Evolutionary conservation across 2,329 filamentous ascomycete genomes (phyloP).

Genomic region (Teratosphaeria pseudoeucalypti): DNA sequence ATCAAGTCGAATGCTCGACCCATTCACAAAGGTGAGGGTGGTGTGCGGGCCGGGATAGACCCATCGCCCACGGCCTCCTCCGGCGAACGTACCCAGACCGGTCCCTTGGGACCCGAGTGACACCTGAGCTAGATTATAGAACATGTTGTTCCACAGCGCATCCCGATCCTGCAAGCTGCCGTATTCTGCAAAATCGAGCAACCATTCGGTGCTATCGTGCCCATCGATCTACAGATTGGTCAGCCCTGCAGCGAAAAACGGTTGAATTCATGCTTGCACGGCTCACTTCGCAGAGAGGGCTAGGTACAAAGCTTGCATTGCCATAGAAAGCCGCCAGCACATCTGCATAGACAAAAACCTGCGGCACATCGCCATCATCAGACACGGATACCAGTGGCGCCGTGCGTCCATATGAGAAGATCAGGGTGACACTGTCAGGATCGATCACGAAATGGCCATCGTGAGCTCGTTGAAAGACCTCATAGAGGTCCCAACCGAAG

Average conservation of each 20-base stretch:
- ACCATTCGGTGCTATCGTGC: slow-evolving; percentile 40
- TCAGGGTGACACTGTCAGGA: slow-evolving; percentile 41
- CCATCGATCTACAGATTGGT: slow-evolving; percentile 42
- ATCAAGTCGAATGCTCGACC: slow-evolving; percentile 28
- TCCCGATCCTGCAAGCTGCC: slow-evolving; percentile 47
- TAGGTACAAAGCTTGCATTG: slow-evolving; percentile 34
- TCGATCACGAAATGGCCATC: slow-evolving; percentile 55
- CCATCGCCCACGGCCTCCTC: slow-evolving; percentile 33
- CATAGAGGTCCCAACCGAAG: slow-evolving; percentile 43
- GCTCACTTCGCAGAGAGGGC: slow-evolving; percentile 30
- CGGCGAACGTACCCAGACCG: slow-evolving; percentile 35
- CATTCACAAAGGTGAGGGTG: slow-evolving; percentile 37
- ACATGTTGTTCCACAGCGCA: slow-evolving; percentile 45
- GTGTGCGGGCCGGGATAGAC: slow-evolving; percentile 36
- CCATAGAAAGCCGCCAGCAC: slow-evolving; percentile 32
- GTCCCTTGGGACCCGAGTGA: slow-evolving; percentile 30
- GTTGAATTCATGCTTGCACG: neutral
- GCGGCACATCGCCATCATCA: slow-evolving; percentile 49
- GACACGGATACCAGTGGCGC: slow-evolving; percentile 51
- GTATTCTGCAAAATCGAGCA: slow-evolving; percentile 38
- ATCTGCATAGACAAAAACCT: slow-evolving; percentile 45
- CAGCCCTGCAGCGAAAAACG: neutral
- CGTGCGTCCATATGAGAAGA: slow-evolving; percentile 42
- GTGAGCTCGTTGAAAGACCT: slow-evolving; percentile 45
- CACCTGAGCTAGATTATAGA: slow-evolving; percentile 36